Evolutionary conservation across 1,284 basidiomycete species (phyloP).

Genomic region (Heterobasidion parviporum): DNA sequence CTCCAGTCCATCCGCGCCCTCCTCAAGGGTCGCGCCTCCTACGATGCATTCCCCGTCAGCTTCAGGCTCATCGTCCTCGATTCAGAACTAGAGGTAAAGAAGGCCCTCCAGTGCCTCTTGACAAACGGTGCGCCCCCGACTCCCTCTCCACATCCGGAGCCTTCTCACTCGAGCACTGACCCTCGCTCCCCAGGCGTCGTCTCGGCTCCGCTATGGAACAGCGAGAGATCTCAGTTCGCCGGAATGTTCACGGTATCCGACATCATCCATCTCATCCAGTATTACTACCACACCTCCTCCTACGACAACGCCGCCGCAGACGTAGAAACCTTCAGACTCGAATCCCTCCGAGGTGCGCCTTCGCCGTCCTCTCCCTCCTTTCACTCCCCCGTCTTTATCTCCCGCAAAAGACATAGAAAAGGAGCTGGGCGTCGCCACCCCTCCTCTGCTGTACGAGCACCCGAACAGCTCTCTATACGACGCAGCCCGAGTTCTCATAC

Average conservation of each 20-base stretch:
- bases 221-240: slow-evolving; percentile 81
- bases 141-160: not conserved
- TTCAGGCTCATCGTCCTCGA: slow-evolving; percentile 97
- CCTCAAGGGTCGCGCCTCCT: slow-evolving; percentile 79
- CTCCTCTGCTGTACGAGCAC: slow-evolving; percentile 86
- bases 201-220: slow-evolving; percentile 98
- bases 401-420: slow-evolving; percentile 79
- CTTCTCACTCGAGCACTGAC: slow-evolving; percentile 3
- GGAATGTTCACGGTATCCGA: slow-evolving; percentile 96
- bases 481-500: slow-evolving; percentile 85
- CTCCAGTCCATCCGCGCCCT: slow-evolving; percentile 75
- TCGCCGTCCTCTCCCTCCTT: slow-evolving; percentile 1
- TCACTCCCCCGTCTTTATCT: slow-evolving; percentile 4
- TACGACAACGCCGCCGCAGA: slow-evolving; percentile 88
- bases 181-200: slow-evolving; percentile 68
- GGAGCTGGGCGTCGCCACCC: slow-evolving; percentile 85
- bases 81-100: slow-evolving; percentile 89
- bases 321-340: slow-evolving; percentile 91
- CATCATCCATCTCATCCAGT: slow-evolving; percentile 95
- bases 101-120: slow-evolving; percentile 84
- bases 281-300: slow-evolving; percentile 83
- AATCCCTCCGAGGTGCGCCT: slow-evolving; percentile 73
- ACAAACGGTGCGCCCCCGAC: slow-evolving; percentile 60
- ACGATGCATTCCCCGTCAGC: slow-evolving; percentile 94
- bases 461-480: slow-evolving; percentile 87